phyloP scores from a whole-genome alignment of 805 yeast genomes.

The Suhomyces kilbournensis region DNA sequence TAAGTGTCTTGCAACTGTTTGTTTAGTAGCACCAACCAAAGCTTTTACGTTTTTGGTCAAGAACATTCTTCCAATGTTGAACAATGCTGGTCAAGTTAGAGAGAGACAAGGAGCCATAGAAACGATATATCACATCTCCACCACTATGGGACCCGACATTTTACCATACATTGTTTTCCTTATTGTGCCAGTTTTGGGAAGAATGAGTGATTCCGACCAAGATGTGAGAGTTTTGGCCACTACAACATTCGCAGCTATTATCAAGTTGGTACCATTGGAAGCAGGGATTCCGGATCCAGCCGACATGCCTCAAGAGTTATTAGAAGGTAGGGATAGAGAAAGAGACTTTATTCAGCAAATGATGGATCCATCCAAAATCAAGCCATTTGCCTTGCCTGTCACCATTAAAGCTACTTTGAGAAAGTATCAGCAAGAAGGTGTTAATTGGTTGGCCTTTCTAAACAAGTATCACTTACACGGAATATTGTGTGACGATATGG shows the following conservation, averaged over 20 bases:
- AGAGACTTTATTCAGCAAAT: conserved; percentile 93
- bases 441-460: conserved; percentile 94
- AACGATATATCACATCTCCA: conserved; percentile 79
- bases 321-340: conserved; percentile 88
- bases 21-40: conserved; percentile 62
- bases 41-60: conserved; percentile 81
- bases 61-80: conserved; percentile 72
- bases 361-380: conserved; percentile 94
- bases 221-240: conserved; percentile 91
- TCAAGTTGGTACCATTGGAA: conserved; percentile 92
- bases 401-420: conserved; percentile 89
- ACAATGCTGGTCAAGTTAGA: conserved; percentile 64
- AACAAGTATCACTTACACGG: conserved; percentile 96
- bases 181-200: conserved; percentile 92
- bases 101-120: conserved; percentile 95
- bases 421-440: conserved; percentile 97
- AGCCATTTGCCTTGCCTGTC: conserved; percentile 85
- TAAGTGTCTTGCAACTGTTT: conserved; percentile 78
- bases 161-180: conserved; percentile 93
- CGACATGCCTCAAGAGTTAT: conserved; percentile 78
- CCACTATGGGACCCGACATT: conserved; percentile 82
- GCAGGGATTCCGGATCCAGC: conserved; percentile 96
- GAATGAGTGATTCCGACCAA: conserved; percentile 93
- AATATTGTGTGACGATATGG: conserved; percentile 98
- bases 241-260: conserved; percentile 93